phyloP scores from a whole-genome alignment of 805 yeast genomes.

The Ogataea siamensis region DNA sequence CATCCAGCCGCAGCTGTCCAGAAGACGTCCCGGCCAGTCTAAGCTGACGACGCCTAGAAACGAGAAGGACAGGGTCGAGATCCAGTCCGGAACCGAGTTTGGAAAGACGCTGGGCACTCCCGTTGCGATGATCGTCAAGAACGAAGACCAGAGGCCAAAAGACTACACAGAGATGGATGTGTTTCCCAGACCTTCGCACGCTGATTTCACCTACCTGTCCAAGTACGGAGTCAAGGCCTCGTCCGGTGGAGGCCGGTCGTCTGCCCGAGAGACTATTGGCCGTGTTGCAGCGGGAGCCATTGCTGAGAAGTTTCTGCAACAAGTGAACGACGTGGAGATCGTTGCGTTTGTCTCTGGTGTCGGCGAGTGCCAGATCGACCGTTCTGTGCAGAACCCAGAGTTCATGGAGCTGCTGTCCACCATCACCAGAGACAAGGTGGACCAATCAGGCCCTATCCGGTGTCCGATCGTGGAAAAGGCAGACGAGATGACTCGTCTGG shows the following conservation, averaged over 20 bases:
- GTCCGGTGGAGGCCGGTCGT: slow-evolving; percentile 96
- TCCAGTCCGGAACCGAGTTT: slow-evolving; percentile 91
- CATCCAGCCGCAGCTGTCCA: slow-evolving; percentile 90
- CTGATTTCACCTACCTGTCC: slow-evolving; percentile 87
- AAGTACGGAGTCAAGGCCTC: slow-evolving; percentile 93
- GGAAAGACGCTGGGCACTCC: slow-evolving; percentile 94
- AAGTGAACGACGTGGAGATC: slow-evolving; percentile 82
- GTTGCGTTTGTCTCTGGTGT: slow-evolving; percentile 96
- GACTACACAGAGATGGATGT: slow-evolving; percentile 94
- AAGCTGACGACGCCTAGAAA: slow-evolving; percentile 91
- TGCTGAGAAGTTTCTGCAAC: slow-evolving; percentile 84
- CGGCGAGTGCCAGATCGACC: slow-evolving; percentile 74
- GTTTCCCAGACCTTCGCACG: slow-evolving; percentile 97
- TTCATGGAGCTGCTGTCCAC: slow-evolving; percentile 69
- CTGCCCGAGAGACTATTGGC: slow-evolving; percentile 97
- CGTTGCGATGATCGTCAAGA: slow-evolving; percentile 86
- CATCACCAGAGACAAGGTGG: slow-evolving; percentile 86
- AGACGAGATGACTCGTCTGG: slow-evolving; percentile 79
- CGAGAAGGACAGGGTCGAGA: slow-evolving; percentile 88
- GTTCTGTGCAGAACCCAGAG: slow-evolving; percentile 61
- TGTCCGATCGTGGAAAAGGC: slow-evolving; percentile 80
- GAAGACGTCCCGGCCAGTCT: slow-evolving; percentile 98
- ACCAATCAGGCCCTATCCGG: slow-evolving; percentile 83
- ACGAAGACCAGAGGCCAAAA: slow-evolving; percentile 95
- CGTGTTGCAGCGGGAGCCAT: slow-evolving; percentile 98